These are phyloP conservation scores for Cercophora sp. DNA, from an alignment of 495 filamentous ascomycete genomes.

Conservation along the genomic window DNA sequence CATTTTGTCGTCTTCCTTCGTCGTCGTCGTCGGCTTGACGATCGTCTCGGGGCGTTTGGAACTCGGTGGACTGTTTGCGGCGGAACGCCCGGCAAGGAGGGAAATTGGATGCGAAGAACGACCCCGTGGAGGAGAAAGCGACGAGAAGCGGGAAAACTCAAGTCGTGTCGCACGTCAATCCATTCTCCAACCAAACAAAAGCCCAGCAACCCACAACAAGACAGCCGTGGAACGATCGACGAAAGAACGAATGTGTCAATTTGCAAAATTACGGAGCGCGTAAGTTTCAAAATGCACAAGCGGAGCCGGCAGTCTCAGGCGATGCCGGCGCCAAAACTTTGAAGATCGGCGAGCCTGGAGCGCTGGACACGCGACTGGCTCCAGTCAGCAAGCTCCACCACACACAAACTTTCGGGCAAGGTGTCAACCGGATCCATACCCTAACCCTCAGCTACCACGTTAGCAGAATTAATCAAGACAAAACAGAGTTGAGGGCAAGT, in stretches of 20 bases:
- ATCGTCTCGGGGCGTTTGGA: no score
- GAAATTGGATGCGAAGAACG: background rate
- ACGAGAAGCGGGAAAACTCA: no score
- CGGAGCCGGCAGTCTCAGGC: background rate
- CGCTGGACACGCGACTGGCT: no score
- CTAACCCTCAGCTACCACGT: background rate
- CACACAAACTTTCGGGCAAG: no score
- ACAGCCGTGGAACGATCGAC: background rate
- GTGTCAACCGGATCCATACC: background rate
- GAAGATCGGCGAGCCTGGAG: slow-evolving; percentile 2
- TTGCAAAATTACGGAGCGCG: background rate
- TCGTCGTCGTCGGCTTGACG: slow-evolving; percentile 4
- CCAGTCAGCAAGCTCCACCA: no score
- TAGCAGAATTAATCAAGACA: no score
- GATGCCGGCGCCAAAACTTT: slow-evolving; percentile 1
- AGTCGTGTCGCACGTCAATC: background rate
- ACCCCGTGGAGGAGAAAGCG: background rate
- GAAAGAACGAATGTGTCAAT: slow-evolving; percentile 7
- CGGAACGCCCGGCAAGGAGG: no score
- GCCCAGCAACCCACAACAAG: no score
- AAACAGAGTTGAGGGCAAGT: no score
- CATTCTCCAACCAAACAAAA: background rate
- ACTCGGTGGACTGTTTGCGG: no score
- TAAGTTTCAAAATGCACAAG: no score
- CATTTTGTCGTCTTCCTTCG: slow-evolving; percentile 29